Evolutionary conservation across 305 asterid genomes (phyloP).

Genomic region (Fraxinus sp.): DNA sequence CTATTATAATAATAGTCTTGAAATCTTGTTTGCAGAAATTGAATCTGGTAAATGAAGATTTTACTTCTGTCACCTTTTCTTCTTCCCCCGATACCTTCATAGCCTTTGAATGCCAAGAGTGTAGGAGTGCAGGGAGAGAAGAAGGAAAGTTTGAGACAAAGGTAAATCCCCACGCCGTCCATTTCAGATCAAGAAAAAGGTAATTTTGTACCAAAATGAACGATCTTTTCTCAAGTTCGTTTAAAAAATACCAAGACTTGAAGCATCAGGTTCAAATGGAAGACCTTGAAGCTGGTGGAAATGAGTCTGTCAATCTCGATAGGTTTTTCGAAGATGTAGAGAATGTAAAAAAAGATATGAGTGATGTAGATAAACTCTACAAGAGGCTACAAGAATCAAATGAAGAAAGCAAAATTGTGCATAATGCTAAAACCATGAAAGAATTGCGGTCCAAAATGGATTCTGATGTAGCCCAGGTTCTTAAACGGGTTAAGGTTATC

Average conservation of each 20-base stretch:
- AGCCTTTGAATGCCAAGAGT: conserved; percentile 28
- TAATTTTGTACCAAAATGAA: conserved; percentile 50
- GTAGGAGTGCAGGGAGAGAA: conserved; percentile 39
- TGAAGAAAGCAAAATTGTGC: conserved; percentile 62
- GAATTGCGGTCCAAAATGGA: conserved; percentile 70
- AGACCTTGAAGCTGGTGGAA: conserved; percentile 62
- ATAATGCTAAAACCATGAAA: conserved; percentile 54
- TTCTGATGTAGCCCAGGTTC: conserved; percentile 56
- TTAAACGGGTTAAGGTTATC: conserved; percentile 56
- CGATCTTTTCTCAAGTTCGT: conserved; percentile 75
- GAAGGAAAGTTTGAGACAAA: conserved; percentile 46
- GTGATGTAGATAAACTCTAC: conserved; percentile 55
- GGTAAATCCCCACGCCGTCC: conserved; percentile 8
- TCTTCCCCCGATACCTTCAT: conserved; percentile 45
- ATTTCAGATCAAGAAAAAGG: background rate
- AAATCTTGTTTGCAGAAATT: conserved; percentile 18
- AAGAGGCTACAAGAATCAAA: conserved; percentile 57
- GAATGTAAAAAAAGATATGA: conserved; percentile 62
- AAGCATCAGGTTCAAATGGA: conserved; percentile 37
- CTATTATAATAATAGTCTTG: conserved; percentile 25
- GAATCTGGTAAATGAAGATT: conserved; percentile 34
- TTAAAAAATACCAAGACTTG: conserved; percentile 55
- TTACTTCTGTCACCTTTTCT: conserved; percentile 60
- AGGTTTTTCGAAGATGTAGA: conserved; percentile 70
- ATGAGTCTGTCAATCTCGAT: conserved; percentile 56